These are phyloP conservation scores for Oxytropis ochrocephala DNA, from an alignment of 306 rosid species.

Conservation along the genomic window DNA sequence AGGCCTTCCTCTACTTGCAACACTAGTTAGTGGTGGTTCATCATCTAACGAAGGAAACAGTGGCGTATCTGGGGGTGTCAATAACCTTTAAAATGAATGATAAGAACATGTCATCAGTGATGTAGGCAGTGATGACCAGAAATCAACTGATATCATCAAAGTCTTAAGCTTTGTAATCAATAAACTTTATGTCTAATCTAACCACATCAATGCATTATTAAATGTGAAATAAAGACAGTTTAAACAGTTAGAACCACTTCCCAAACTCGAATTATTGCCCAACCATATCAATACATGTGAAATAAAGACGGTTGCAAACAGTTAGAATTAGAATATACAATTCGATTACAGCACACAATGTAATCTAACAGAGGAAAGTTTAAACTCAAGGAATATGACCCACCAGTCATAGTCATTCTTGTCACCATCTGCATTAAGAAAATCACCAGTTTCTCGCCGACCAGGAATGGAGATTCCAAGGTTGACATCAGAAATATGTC, in stretches of 20 bases:
- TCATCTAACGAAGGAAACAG: constrained; percentile 82
- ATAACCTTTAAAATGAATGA: constrained; percentile 46
- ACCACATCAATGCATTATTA: neutral
- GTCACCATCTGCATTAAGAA: constrained; percentile 63
- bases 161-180: constrained; percentile 9
- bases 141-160: neutral
- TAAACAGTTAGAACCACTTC: neutral
- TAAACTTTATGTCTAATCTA: neutral
- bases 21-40: constrained; percentile 39
- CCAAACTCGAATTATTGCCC: neutral
- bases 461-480: constrained; percentile 60
- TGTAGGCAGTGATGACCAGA: constrained; percentile 12
- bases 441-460: constrained; percentile 63
- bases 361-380: neutral
- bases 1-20: constrained; percentile 63
- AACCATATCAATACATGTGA: neutral
- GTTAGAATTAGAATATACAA: neutral
- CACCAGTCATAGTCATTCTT: constrained; percentile 86
- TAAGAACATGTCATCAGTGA: constrained; percentile 20
- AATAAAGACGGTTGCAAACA: neutral
- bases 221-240: neutral
- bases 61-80: constrained; percentile 87
- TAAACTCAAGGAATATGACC: constrained; percentile 16
- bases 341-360: neutral
- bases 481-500: constrained; percentile 59